Base-by-base conservation (phyloP, 768 basidiomycete species). In the Dentipellis fragilis region DNA sequence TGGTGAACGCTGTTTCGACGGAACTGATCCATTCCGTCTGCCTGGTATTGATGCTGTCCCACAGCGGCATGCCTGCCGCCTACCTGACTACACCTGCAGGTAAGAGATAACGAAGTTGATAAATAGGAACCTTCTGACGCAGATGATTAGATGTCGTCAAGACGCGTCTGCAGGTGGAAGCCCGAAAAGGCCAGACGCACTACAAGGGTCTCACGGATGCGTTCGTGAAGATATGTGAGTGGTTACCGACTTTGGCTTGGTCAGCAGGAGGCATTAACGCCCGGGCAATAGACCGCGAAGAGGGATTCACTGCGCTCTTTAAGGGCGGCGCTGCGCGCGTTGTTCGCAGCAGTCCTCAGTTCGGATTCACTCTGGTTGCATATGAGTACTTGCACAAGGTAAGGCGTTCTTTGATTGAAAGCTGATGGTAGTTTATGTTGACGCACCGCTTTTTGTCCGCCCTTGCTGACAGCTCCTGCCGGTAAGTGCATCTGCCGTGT, bases 31-130 rank as follows among this genome's bases (percentile, higher is more conserved):
- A 47, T 49, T 21, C 36, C 17, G 36, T n/a, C 23, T 49, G 42
- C 29, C 3, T 45, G 6, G 42, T 19, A 45, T 17, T n/a, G 19
- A 17, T 54, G 19, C 37, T 55, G 62, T 22, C 19, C 59, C 67
- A 70, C 61, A 95, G 94, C 62, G 96, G 96, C 59, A 97, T 97
- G 93, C 95, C 95, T 54, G 93, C 94, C 46, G 93, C 93, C 39
- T 94, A 93, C 71, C 73, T 95, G 59, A 91, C 91, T 35, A 94
- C 92, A 9, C 92, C 93, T 42, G 89, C 89, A 63, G 90, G 90
- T 89, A 61, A 36, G n/a, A 17, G 22, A 22, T 42, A 40, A 35
- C 29, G 29, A 35, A 51, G 54, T 46, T 29, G 29, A 29, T 29
- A 29, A 29, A 29, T 29, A 29, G 29, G 6, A 29, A 29, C 3